These are phyloP conservation scores for Ensete glaucum DNA, from an alignment of 176 grass and related monocot species.

Conservation along the genomic window DNA sequence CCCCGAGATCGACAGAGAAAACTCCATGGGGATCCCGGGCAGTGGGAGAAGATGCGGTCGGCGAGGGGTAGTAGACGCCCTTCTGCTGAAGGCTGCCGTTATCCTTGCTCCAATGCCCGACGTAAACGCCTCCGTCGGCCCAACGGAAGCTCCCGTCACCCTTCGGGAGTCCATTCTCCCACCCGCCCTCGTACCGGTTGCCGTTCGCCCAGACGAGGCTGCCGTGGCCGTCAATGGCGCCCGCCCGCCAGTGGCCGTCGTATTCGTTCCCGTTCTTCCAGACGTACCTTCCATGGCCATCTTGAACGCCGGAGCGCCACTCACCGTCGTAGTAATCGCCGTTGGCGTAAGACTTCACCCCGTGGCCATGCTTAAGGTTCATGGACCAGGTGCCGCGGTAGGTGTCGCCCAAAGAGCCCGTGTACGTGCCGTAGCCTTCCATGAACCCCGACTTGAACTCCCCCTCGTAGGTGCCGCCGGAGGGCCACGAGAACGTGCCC, in stretches of 20 bases:
- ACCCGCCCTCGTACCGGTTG: slow-evolving; percentile 65
- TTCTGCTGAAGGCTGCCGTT: slow-evolving; percentile 37
- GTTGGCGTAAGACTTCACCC: slow-evolving; percentile 74
- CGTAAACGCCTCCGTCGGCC: slow-evolving; percentile 66
- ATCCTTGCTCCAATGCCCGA: slow-evolving; percentile 51
- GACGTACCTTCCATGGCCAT: slow-evolving; percentile 63
- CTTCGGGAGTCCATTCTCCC: slow-evolving; percentile 68
- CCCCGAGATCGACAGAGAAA: slow-evolving; percentile 35
- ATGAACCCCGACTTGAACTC: slow-evolving; percentile 87
- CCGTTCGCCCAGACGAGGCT: slow-evolving; percentile 60
- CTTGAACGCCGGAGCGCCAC: slow-evolving; percentile 66
- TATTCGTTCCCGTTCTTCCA: slow-evolving; percentile 93
- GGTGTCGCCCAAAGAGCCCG: slow-evolving; percentile 69
- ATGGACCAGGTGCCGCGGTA: slow-evolving; percentile 72
- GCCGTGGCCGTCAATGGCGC: slow-evolving; percentile 65
- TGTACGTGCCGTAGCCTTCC: slow-evolving; percentile 84
- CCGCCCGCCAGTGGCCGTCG: slow-evolving; percentile 60
- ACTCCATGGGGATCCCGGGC: slow-evolving; percentile 43
- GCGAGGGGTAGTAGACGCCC: slow-evolving; percentile 69
- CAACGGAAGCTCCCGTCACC: slow-evolving; percentile 74
- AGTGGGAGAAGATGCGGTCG: slow-evolving; percentile 29
- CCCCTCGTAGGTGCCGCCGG: slow-evolving; percentile 85
- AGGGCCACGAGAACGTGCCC: slow-evolving; percentile 94
- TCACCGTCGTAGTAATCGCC: slow-evolving; percentile 92
- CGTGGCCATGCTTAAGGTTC: slow-evolving; percentile 87